Base-by-base conservation (phyloP, 192 early-diverging fungal species). In the Podila minutissima region DNA sequence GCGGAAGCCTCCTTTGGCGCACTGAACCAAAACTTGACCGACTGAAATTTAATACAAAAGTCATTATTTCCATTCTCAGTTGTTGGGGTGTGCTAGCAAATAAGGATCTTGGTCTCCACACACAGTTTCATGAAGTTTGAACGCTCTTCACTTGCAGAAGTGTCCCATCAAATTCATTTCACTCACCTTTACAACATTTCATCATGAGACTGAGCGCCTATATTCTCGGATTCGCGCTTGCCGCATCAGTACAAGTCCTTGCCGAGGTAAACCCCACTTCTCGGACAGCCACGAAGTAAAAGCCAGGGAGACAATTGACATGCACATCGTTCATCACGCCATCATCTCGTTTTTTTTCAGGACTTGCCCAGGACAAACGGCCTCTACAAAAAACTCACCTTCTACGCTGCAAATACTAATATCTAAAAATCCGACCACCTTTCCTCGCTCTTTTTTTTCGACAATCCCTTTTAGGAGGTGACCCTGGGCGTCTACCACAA, bases 1-100 rank as follows among this genome's bases (percentile, higher is more conserved):
- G 77, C 77, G n/a, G 77, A 81, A 37, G 77, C 77, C 10, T 81
- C 77, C 4, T 81, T 81, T 69, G 77, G 77, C 5, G 77, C 77
- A 10, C 59, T 81, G 17, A 55, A 55, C 19, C n/a, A 24, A 24
- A 55, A 55, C 22, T 12, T 55, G 53, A 5, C 53, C 5, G 51
- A 53, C 10, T 7, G 3, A 8, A 19, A 55, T 24, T n/a, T 55
- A n/a, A 24, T 24, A 55, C 24, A 24, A 2, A 24, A 12, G 22
- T 55, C 20, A 17, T 55, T 55, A 22, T n/a, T n/a, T 53, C 17
- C 17, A 19, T 20, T 2, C 50, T 20, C 8, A n/a, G 17, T 53
- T 53, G 35, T 37, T 37, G 35, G 35, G 35, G 10, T 46, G 41
- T 55, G 53, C n/a, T 55, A 3, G 53, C n/a, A 55, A 22, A 22